Evolutionary conservation across 2,329 filamentous ascomycete species (phyloP).

Genomic region (Fusarium papillatum): DNA sequence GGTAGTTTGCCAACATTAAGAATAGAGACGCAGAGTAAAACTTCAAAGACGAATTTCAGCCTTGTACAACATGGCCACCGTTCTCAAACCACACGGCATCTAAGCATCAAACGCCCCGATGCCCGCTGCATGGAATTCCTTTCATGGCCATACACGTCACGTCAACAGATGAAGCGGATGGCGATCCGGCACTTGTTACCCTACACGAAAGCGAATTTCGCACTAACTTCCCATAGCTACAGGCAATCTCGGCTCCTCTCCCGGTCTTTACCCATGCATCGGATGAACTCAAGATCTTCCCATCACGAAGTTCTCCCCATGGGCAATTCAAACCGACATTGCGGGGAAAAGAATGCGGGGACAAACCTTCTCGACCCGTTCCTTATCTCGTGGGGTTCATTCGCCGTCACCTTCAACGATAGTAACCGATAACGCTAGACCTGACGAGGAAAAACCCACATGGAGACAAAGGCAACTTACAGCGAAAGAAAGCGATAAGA

Average conservation of each 20-base stretch:
- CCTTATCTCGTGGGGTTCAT: background rate
- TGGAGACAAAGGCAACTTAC: background rate
- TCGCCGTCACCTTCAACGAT: background rate
- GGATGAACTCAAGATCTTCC: background rate
- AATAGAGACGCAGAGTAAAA: background rate
- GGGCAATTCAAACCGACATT: background rate
- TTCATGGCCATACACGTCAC: background rate
- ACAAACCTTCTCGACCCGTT: background rate
- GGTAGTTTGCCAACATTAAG: background rate
- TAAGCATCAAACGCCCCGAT: background rate
- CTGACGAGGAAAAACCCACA: background rate
- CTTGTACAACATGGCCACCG: background rate
- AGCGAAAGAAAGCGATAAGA: background rate
- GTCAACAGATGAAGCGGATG: background rate
- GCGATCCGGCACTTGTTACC: background rate
- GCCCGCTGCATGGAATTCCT: background rate
- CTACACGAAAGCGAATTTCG: background rate
- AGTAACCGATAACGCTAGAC: background rate
- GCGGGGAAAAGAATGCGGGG: background rate
- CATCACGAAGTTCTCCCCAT: background rate
- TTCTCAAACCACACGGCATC: background rate
- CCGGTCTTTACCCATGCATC: background rate
- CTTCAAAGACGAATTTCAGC: background rate
- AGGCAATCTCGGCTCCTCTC: background rate
- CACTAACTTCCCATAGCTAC: background rate